Evolutionary conservation across 2,329 filamentous ascomycete genomes (phyloP), one percentile per base, ranked within the genome.

Genomic region (Fusarium verticillioides): DNA sequence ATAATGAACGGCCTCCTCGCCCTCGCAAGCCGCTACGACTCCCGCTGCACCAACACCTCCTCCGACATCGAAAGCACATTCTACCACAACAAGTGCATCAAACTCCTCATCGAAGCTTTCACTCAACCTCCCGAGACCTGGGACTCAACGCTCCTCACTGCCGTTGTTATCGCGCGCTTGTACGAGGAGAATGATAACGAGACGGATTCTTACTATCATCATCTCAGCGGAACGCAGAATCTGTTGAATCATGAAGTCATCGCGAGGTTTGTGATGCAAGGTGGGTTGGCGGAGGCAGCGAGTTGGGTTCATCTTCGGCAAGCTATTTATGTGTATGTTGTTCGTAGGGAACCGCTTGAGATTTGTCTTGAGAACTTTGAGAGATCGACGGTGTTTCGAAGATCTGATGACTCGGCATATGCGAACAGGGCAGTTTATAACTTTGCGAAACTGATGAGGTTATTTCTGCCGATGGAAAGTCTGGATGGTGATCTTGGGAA

Each of bases 1-100:
- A 59, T 66, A 7, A 47, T 66, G n/a, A 58, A 66, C 16, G 63
- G 63, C 2, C 28, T 66, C 5, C 37, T 66, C n/a, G 63, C 63
- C 0, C 37, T 66, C 2, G 26, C 63, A 18, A 66, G 63, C 16
- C 63, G 61, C 18, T 66, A 66, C 37, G 50, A 63, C 26, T 30
- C 46, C 0, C 32, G 21, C 19, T 47, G 56, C 10, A 21, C 19
- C 10, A 49, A 50, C 16, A 26, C 9, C 19, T 19, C 32, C 12
- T n/a, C 34, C 28, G 46, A 49, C 4, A n/a, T 65, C 0, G 63
- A 66, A 12, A 59, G 62, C n/a, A 66, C 43, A 7, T 66, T 43
- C 18, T 66, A 66, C 13, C 63, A 66, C 4, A 66, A 39, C 9
- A 66, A 66, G 1, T 66, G 52, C 3, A 66, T 66, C 7, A 46